Evolutionary conservation across 306 rosid species (phyloP).

Genomic region (Corylus avellana): DNA sequence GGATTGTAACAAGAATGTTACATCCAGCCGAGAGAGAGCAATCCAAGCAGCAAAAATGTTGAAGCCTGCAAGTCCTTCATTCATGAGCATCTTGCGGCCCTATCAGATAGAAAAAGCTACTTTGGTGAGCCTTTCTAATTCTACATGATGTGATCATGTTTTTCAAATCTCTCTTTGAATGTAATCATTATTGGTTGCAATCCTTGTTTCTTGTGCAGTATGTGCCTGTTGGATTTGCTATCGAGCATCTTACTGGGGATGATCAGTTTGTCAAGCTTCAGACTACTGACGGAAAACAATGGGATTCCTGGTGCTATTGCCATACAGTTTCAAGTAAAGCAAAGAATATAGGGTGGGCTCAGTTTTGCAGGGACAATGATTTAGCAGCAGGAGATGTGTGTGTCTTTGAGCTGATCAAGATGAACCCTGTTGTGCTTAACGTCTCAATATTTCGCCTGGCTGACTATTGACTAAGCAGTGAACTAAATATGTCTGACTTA

Average conservation of each 20-base stretch:
- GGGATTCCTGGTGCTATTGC: not conserved
- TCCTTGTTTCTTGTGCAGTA: not conserved
- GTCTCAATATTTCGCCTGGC: too few relatives aligned
- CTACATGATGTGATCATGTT: not conserved
- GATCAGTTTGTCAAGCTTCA: not conserved
- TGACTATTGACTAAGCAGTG: too few relatives aligned
- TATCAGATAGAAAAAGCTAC: too few relatives aligned
- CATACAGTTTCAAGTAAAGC: too few relatives aligned
- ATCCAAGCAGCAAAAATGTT: not conserved
- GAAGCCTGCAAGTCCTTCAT: conserved; percentile 14
- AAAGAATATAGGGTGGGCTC: not conserved
- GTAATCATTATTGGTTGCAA: too few relatives aligned
- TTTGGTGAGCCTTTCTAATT: conserved; percentile 11
- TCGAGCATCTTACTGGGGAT: not conserved
- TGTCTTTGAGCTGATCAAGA: conserved; percentile 32
- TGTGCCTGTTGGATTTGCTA: conserved; percentile 9
- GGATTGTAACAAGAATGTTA: not conserved
- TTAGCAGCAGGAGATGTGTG: conserved; percentile 36
- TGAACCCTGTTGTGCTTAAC: not conserved
- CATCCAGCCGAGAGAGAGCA: not conserved
- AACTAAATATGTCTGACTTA: too few relatives aligned
- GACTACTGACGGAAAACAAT: not conserved
- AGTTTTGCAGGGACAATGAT: conserved; percentile 11
- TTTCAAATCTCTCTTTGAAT: not conserved
- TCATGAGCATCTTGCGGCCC: not conserved